A percentile compares a stretch with the other conserved stretches of the same genome.
phyloP scores from a whole-genome alignment of 140 eudicot species.

The Anethum foeniculum region DNA sequence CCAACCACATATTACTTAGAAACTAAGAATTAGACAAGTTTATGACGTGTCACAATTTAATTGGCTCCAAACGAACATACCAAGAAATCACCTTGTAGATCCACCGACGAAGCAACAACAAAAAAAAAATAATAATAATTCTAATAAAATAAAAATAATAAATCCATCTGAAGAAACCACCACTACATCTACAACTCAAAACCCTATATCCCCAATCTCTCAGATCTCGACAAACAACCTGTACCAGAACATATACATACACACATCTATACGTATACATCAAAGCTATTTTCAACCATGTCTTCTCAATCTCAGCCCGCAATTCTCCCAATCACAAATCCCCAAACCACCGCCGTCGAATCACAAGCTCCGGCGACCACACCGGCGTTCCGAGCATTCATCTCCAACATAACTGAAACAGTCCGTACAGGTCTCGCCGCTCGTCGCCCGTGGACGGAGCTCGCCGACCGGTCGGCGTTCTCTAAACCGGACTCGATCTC shows the following conservation, averaged over 20 bases:
- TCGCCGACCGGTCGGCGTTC: conserved; percentile 75
- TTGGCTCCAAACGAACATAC: not conserved
- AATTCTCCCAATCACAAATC: conserved; percentile 59
- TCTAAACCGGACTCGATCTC: conserved; percentile 75
- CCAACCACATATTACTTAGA: not conserved
- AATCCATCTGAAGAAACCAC: not conserved
- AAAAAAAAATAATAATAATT: too few relatives aligned
- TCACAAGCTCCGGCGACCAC: conserved; percentile 34
- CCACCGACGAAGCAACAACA: not conserved
- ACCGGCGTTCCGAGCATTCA: conserved; percentile 68
- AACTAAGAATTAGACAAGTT: not conserved
- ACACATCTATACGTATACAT: not conserved
- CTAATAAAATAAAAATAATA: not conserved
- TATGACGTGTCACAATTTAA: not conserved
- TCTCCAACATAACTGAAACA: conserved; percentile 45
- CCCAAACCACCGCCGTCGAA: conserved; percentile 29
- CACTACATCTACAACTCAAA: not conserved
- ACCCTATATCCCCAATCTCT: not conserved
- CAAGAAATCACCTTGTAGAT: not conserved
- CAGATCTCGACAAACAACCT: not conserved
- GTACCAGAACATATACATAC: not conserved
- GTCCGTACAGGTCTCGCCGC: conserved; percentile 60
- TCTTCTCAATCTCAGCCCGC: conserved; percentile 51
- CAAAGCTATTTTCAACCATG: conserved; percentile 17
- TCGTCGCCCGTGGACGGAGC: conserved; percentile 95